These are phyloP conservation scores for Forsythia suspensa DNA, from an alignment of 257 asterid genomes.

Conservation along the genomic window DNA sequence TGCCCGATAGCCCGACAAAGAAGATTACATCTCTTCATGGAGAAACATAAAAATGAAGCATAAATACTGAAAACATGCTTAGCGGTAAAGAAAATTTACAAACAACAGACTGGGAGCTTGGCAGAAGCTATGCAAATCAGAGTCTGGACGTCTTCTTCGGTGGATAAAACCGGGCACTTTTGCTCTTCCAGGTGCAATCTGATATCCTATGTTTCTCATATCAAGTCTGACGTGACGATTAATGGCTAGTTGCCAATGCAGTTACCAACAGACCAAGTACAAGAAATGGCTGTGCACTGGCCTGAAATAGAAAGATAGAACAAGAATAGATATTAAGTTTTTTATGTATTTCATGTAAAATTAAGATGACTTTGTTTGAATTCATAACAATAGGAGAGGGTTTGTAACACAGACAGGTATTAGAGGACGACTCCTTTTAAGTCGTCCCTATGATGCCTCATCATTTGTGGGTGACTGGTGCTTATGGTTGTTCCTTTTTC, in stretches of 20 bases:
- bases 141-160: not conserved
- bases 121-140: not conserved
- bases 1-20: too few species aligned
- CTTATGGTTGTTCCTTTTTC: not conserved
- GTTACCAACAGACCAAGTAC: slow-evolving; percentile 84
- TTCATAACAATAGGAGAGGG: not conserved
- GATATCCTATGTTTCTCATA: slow-evolving; percentile 1
- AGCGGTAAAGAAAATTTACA: not conserved
- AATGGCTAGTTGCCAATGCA: slow-evolving; percentile 87
- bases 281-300: slow-evolving; percentile 97
- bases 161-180: not conserved
- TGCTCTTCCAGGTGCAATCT: not conserved
- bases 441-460: not conserved
- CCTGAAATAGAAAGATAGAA: slow-evolving; percentile 48
- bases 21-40: too few species aligned
- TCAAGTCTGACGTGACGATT: slow-evolving; percentile 23
- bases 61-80: not conserved
- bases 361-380: not conserved
- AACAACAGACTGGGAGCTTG: not conserved
- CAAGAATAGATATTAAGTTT: not conserved
- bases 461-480: not conserved
- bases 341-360: not conserved
- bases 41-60: not conserved
- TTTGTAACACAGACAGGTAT: too few species aligned
- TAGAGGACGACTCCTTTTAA: too few species aligned